Conservation (phyloP, 768 basidiomycete species). For the Melanogaster broomeanus region DNA sequence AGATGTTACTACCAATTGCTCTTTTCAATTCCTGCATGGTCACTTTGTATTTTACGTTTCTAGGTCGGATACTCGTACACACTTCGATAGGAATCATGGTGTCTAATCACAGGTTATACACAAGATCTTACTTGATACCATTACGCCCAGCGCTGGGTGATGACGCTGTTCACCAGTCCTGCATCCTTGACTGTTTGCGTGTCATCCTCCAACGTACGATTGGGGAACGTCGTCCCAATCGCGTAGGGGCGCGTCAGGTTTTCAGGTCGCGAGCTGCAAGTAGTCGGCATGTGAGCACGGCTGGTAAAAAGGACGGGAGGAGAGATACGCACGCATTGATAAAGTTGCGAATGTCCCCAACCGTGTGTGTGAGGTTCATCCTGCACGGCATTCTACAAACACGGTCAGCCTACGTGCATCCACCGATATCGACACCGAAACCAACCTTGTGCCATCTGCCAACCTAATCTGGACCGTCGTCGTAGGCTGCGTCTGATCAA, state of each 20-base stretch:
- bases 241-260: slow-evolving; percentile 63
- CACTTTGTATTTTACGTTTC: no score
- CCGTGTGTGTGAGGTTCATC: slow-evolving; percentile 91
- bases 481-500: slow-evolving; percentile 79
- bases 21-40: no score
- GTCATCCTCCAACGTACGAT: slow-evolving; percentile 65
- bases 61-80: no score
- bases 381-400: slow-evolving; percentile 66
- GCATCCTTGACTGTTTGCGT: slow-evolving; percentile 69
- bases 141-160: slow-evolving; percentile 78
- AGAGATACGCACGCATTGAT: slow-evolving; percentile 78
- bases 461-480: slow-evolving; percentile 90
- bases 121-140: not conserved
- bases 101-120: not conserved
- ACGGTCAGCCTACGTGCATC: not conserved
- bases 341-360: slow-evolving; percentile 80
- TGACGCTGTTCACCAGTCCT: slow-evolving; percentile 75
- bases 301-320: not conserved
- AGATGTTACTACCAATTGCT: no score
- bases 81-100: no score
- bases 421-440: not conserved
- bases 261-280: slow-evolving; percentile 66
- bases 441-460: slow-evolving; percentile 85
- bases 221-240: slow-evolving; percentile 90
- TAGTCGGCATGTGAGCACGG: not conserved